These are phyloP conservation scores for Didymella segeticola DNA, from an alignment of 2,329 filamentous ascomycete genomes.

Conservation along the genomic window DNA sequence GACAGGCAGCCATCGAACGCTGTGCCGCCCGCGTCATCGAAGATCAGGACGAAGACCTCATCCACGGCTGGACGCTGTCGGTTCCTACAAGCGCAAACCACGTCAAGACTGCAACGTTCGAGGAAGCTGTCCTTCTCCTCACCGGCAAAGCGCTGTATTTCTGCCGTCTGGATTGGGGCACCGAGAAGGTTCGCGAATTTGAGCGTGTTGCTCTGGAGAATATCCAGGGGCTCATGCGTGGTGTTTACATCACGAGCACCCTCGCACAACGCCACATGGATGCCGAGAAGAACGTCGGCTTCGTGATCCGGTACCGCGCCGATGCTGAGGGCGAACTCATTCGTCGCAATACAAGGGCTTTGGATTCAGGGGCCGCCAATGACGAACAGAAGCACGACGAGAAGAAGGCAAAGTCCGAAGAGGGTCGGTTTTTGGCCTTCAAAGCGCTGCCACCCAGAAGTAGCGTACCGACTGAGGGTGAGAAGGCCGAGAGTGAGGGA, in stretches of 20 bases:
- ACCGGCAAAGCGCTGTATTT: slow-evolving; percentile 87
- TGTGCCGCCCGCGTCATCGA: slow-evolving; percentile 83
- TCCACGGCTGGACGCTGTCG: slow-evolving; percentile 87
- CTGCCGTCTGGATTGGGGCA: slow-evolving; percentile 92
- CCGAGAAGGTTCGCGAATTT: slow-evolving; percentile 92
- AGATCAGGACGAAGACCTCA: slow-evolving; percentile 79
- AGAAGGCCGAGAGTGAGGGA: slow-evolving; percentile 52
- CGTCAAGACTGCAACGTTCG: slow-evolving; percentile 72
- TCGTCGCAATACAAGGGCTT: slow-evolving; percentile 83
- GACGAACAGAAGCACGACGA: slow-evolving; percentile 21
- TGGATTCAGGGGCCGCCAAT: slow-evolving; percentile 58
- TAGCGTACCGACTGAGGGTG: slow-evolving; percentile 39
- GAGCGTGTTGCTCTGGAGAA: slow-evolving; percentile 82
- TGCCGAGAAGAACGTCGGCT: slow-evolving; percentile 79
- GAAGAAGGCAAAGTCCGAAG: slow-evolving; percentile 30
- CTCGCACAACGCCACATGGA: slow-evolving; percentile 79
- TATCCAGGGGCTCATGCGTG: slow-evolving; percentile 74
- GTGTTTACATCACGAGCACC: slow-evolving; percentile 90
- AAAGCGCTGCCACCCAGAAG: slow-evolving; percentile 61
- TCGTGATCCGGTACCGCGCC: slow-evolving; percentile 79
- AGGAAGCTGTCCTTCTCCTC: slow-evolving; percentile 86
- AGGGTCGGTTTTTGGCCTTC: slow-evolving; percentile 58
- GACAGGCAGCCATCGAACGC: slow-evolving; percentile 88
- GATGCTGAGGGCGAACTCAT: slow-evolving; percentile 73
- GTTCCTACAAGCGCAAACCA: slow-evolving; percentile 76